Evolutionary conservation across 1,284 basidiomycete species (phyloP).

Genomic region (Microbotryomycetes sp.): DNA sequence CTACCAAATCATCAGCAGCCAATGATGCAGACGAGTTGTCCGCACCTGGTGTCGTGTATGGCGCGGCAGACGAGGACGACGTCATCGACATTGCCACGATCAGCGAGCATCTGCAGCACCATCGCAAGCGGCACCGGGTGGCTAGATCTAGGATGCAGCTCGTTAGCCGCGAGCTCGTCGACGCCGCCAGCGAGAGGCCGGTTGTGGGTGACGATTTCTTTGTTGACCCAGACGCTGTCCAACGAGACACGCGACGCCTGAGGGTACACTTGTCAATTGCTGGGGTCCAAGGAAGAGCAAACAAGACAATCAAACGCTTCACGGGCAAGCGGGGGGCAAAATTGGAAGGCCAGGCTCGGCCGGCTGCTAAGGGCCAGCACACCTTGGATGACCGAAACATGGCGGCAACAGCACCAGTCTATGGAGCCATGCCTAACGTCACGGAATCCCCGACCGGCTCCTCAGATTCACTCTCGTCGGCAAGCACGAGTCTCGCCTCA

Average conservation of each 20-base stretch:
- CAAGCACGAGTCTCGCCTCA: not conserved
- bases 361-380: not conserved
- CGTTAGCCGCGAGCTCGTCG: not conserved
- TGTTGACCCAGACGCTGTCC: not conserved
- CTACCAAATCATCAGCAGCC: no score
- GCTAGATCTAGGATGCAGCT: not conserved
- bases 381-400: not conserved
- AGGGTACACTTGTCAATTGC: not conserved
- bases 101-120: not conserved
- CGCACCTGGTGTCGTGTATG: no score
- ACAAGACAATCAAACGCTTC: not conserved
- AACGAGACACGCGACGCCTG: not conserved
- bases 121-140: not conserved
- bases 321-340: not conserved
- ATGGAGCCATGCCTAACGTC: not conserved
- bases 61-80: no score
- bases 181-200: not conserved
- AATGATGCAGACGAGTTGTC: no score
- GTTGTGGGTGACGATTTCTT: not conserved
- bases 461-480: slow-evolving; percentile 3
- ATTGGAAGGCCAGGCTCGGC: no score
- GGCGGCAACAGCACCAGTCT: not conserved
- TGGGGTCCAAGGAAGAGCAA: not conserved
- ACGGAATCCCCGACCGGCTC: not conserved
- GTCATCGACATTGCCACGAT: not conserved